These are phyloP conservation scores for Phytophthora multivora DNA, from an alignment of 352 stramenopile genomes.

Conservation along the genomic window DNA sequence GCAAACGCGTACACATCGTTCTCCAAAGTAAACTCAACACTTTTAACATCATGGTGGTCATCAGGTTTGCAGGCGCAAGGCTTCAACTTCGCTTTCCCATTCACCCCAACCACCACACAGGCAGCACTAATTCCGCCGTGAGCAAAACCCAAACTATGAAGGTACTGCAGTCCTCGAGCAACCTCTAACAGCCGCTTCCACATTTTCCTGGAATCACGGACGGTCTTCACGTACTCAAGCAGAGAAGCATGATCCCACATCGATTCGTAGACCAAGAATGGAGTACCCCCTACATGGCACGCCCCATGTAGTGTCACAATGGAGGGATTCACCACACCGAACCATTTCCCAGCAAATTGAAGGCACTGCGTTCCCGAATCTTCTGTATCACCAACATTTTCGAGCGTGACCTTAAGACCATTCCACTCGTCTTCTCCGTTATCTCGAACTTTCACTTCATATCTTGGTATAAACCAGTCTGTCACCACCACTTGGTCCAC, in stretches of 20 bases:
- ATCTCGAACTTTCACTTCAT: constrained; percentile 20
- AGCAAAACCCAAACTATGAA: constrained; percentile 17
- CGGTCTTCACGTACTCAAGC: constrained; percentile 10
- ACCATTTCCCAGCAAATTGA: constrained; percentile 17
- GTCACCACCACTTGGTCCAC: constrained; percentile 4
- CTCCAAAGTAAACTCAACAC: not conserved
- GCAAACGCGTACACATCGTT: constrained; percentile 29
- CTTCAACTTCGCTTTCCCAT: constrained; percentile 35
- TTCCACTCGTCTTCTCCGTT: constrained; percentile 28
- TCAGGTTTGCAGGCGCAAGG: not conserved
- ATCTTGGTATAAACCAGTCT: constrained; percentile 36
- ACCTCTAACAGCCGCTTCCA: constrained; percentile 33
- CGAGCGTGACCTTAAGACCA: constrained; percentile 20
- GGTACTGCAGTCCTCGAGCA: constrained; percentile 26
- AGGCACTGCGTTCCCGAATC: not conserved
- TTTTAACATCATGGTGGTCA: not conserved
- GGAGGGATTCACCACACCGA: constrained; percentile 10
- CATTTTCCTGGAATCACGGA: constrained; percentile 8
- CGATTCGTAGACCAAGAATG: constrained; percentile 35
- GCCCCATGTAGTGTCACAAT: constrained; percentile 28
- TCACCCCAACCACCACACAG: constrained; percentile 11
- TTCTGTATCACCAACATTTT: not conserved
- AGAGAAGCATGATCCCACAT: constrained; percentile 14
- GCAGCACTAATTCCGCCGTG: constrained; percentile 18
- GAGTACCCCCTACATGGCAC: constrained; percentile 28